Evolutionary conservation across 139 green algal species (phyloP).

Genomic region (Nannochloris sp.): DNA sequence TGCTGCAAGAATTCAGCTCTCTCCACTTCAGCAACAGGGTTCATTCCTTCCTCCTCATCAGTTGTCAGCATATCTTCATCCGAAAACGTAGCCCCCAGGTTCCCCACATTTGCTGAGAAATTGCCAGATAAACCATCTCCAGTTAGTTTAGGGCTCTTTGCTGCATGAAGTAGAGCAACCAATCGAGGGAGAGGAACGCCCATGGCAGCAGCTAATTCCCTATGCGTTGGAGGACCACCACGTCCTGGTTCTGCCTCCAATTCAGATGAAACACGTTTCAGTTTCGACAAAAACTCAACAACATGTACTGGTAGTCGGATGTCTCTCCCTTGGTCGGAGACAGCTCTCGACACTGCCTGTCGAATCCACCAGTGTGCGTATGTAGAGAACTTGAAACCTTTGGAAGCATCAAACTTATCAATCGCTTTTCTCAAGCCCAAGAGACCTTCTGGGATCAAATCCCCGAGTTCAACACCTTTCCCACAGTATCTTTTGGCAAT

Average conservation of each 20-base stretch:
- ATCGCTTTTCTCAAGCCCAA: conserved; percentile 43
- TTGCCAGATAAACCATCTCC: neutral
- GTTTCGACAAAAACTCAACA: conserved; percentile 23
- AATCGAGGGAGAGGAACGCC: conserved; percentile 19
- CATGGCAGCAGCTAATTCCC: conserved; percentile 12
- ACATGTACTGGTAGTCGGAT: conserved; percentile 52
- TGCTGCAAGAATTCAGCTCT: conserved; percentile 12
- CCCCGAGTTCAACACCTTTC: conserved; percentile 12
- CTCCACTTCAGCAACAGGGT: conserved; percentile 2
- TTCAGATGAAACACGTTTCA: conserved; percentile 1
- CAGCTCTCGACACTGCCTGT: conserved; percentile 58
- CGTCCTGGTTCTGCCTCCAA: conserved; percentile 2
- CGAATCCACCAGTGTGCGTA: conserved; percentile 85
- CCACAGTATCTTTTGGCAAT: conserved; percentile 22
- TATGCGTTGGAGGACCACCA: conserved; percentile 5
- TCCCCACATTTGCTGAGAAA: neutral
- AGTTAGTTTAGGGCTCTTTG: neutral
- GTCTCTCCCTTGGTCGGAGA: conserved; percentile 56
- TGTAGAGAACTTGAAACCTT: conserved; percentile 75
- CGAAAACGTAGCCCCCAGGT: neutral
- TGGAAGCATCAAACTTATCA: conserved; percentile 63
- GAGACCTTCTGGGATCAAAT: conserved; percentile 39
- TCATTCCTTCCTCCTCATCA: conserved; percentile 19
- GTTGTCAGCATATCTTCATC: conserved; percentile 12
- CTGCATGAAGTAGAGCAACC: conserved; percentile 12